phyloP scores from a whole-genome alignment of 2,329 filamentous ascomycete genomes.

The Coniochaeta sp. region DNA sequence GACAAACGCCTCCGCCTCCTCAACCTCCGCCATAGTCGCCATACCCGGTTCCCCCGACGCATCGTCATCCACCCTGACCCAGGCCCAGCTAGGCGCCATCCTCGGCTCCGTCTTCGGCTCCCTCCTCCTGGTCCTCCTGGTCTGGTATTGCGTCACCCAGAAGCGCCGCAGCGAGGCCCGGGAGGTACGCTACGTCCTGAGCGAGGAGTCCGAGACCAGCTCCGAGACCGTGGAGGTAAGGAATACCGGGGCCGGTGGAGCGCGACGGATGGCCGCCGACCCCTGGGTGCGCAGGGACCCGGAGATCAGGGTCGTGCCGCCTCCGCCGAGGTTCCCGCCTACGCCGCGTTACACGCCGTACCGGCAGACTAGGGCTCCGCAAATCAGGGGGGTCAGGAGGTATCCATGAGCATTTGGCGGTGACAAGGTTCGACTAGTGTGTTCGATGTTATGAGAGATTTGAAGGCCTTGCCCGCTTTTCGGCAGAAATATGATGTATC shows the following conservation, averaged over 20 bases:
- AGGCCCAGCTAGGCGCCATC: constrained; percentile 31
- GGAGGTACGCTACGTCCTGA: background rate
- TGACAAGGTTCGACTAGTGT: background rate
- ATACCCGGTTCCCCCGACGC: constrained; percentile 1
- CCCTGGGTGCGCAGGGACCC: constrained; percentile 1
- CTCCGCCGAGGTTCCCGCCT: constrained; percentile 10
- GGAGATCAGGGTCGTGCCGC: constrained; percentile 7
- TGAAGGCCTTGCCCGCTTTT: background rate
- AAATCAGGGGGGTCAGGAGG: constrained; percentile 9
- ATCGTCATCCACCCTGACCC: constrained; percentile 19
- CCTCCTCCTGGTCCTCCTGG: constrained; percentile 24
- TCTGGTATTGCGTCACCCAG: constrained; percentile 21
- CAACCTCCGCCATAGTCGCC: background rate
- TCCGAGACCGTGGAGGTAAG: background rate
- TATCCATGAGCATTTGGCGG: constrained; percentile 6
- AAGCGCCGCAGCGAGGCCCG: background rate
- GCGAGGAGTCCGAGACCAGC: background rate
- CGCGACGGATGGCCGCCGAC: background rate
- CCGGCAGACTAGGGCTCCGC: constrained; percentile 9
- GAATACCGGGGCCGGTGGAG: background rate
- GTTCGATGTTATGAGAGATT: background rate
- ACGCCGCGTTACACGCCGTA: constrained; percentile 10
- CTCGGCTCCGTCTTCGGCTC: constrained; percentile 30
- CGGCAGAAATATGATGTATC: background rate
- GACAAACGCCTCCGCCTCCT: constrained; percentile 9